Percentiles rank a stretch among this genome's conserved stretches.
Evolutionary conservation across 805 yeast species (phyloP).

Genomic region (Wickerhamomyces mucosus): DNA sequence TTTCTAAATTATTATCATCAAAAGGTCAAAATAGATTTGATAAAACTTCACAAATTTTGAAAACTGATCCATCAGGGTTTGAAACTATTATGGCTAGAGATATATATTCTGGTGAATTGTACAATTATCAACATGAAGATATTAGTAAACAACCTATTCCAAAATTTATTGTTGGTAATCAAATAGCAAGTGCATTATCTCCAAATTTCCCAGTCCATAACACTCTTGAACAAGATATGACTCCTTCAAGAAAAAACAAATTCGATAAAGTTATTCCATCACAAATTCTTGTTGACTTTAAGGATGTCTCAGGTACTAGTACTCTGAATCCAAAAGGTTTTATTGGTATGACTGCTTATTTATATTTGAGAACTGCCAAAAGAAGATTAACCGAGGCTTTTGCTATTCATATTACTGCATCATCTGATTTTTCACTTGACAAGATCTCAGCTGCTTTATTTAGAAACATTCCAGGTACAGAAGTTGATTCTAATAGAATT

Average conservation of each 20-base stretch:
- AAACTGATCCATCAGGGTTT: constrained; percentile 51
- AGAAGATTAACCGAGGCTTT: constrained; percentile 72
- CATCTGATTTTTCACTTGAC: constrained; percentile 49
- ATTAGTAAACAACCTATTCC: constrained; percentile 32
- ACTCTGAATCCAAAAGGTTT: constrained; percentile 55
- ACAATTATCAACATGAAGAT: constrained; percentile 24
- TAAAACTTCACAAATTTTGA: constrained; percentile 15
- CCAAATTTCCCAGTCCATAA: constrained; percentile 54
- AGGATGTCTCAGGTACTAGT: constrained; percentile 56
- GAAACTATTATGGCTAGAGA: constrained; percentile 63
- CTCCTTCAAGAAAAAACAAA: constrained; percentile 37
- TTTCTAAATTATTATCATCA: constrained; percentile 50
- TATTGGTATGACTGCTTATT: constrained; percentile 61
- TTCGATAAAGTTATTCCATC: constrained; percentile 38
- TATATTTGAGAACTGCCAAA: constrained; percentile 57
- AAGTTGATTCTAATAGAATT: constrained; percentile 52
- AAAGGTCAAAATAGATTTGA: constrained; percentile 27
- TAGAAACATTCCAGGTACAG: constrained; percentile 62
- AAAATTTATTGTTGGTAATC: constrained; percentile 54
- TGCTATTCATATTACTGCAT: constrained; percentile 53
- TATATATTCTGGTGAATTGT: constrained; percentile 46
- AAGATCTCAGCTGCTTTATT: constrained; percentile 73
- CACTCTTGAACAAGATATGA: constrained; percentile 25
- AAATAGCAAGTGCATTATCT: constrained; percentile 60
- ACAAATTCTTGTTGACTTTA: constrained; percentile 70